These are phyloP conservation scores for Sclerotiophoma versabilis DNA, from an alignment of 2,329 filamentous ascomycete genomes.

Conservation along the genomic window DNA sequence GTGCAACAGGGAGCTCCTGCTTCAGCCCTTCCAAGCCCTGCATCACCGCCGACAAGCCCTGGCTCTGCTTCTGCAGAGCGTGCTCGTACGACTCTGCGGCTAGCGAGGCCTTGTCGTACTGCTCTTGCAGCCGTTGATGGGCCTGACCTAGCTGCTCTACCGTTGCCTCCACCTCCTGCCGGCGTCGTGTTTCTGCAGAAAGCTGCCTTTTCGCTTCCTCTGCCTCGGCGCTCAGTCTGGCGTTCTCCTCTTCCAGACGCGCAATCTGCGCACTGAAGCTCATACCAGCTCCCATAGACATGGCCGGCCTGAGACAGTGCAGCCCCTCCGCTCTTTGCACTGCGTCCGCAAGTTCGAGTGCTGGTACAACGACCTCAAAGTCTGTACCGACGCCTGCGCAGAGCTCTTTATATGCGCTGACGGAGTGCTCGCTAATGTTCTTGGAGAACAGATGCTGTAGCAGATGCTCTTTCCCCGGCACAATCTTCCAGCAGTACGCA, in stretches of 20 bases:
- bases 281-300: not conserved
- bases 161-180: too few relatives aligned
- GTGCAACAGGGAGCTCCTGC: too few relatives aligned
- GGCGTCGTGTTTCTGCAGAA: too few relatives aligned
- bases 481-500: constrained; percentile 8
- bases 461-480: constrained; percentile 5
- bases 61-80: too few relatives aligned
- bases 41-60: too few relatives aligned
- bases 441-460: constrained; percentile 6
- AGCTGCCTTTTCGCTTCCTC: not conserved
- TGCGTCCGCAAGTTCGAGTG: not conserved
- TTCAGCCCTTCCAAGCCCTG: too few relatives aligned
- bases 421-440: constrained; percentile 18
- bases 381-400: constrained; percentile 4
- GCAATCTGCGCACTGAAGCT: not conserved
- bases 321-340: not conserved
- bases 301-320: not conserved
- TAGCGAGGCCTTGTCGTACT: not conserved
- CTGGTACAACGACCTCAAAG: not conserved
- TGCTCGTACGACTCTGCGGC: not conserved
- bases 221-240: not conserved
- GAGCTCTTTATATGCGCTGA: constrained; percentile 14
- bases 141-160: too few relatives aligned
- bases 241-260: not conserved
- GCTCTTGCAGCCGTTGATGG: not conserved